Conservation (phyloP, 208 protist species). For the Lotmaria passim region DNA sequence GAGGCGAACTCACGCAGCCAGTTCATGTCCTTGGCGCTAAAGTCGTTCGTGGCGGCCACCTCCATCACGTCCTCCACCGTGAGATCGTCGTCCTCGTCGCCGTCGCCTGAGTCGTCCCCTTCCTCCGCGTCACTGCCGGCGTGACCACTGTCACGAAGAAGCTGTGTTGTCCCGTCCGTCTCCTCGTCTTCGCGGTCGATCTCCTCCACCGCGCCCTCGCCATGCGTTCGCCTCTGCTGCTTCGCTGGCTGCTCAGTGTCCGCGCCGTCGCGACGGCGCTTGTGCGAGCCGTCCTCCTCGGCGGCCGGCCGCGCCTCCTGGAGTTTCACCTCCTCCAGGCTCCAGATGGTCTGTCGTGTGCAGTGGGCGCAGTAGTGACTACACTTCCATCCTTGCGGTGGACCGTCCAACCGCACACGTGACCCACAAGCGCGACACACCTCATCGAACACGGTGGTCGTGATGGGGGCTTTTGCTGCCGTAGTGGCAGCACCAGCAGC, state of each 20-base stretch:
- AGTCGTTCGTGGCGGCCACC: slow-evolving; percentile 82
- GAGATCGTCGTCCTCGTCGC: slow-evolving; percentile 63
- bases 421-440: slow-evolving; percentile 68
- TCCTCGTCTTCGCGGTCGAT: slow-evolving; percentile 28
- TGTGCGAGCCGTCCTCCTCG: slow-evolving; percentile 1
- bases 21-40: slow-evolving; percentile 67
- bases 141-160: background rate
- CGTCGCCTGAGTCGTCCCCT: too few species aligned
- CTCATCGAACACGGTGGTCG: slow-evolving; percentile 46
- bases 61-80: slow-evolving; percentile 78
- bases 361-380: slow-evolving; percentile 73
- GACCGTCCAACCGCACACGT: slow-evolving; percentile 46
- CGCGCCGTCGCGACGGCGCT: slow-evolving; percentile 18
- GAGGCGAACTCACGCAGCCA: slow-evolving; percentile 73
- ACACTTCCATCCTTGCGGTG: slow-evolving; percentile 70
- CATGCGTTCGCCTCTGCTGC: background rate
- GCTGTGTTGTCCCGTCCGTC: background rate
- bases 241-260: background rate
- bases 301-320: slow-evolving; percentile 1
- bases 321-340: slow-evolving; percentile 48
- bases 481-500: background rate
- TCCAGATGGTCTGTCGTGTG: slow-evolving; percentile 74
- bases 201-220: slow-evolving; percentile 25
- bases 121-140: slow-evolving; percentile 8
- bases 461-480: background rate